Evolutionary conservation across 441 rosid species (phyloP).

Genomic region (Populus hybrid): DNA sequence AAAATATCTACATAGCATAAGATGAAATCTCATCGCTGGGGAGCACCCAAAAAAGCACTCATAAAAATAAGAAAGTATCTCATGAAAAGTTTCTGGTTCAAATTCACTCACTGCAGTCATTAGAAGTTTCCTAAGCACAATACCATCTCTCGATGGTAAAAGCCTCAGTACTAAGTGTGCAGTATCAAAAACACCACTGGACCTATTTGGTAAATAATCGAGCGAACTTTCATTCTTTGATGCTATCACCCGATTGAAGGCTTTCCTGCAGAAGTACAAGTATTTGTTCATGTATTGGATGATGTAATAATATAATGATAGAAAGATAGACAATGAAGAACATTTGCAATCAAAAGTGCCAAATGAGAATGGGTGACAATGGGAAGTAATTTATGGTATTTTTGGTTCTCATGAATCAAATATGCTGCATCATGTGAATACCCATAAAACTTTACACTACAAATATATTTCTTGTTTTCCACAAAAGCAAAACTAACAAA

Average conservation of each 20-base stretch:
- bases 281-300: background rate
- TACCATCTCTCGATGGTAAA: constrained; percentile 75
- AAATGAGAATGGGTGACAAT: background rate
- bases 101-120: constrained; percentile 82
- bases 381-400: background rate
- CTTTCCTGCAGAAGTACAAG: constrained; percentile 50
- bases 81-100: constrained; percentile 12
- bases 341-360: background rate
- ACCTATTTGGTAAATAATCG: constrained; percentile 32
- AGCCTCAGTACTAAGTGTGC: constrained; percentile 59
- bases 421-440: background rate
- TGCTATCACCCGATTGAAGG: constrained; percentile 32
- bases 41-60: background rate
- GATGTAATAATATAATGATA: background rate
- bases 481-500: background rate
- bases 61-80: background rate
- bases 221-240: constrained; percentile 37
- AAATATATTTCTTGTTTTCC: background rate
- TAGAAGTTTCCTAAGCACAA: constrained; percentile 76
- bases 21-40: background rate
- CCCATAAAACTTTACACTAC: background rate
- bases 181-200: constrained; percentile 40
- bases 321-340: background rate
- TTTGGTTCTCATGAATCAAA: background rate
- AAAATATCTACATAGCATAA: background rate